phyloP scores from a whole-genome alignment of 352 stramenopile species.

The Phytophthora parvispora region DNA sequence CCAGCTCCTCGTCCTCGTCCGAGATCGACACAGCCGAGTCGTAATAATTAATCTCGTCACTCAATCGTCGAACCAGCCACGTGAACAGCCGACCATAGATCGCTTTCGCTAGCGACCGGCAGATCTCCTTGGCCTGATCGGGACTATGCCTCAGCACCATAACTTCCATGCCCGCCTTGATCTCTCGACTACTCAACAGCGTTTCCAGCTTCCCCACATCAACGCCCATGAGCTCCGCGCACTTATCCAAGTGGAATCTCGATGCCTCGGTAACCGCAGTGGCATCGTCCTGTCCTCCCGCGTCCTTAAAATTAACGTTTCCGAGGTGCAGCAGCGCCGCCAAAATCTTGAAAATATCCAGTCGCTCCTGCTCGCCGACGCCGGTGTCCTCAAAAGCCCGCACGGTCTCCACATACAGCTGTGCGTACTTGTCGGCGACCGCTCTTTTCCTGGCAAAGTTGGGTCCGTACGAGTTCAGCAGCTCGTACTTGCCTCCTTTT shows the following conservation, averaged over 20 bases:
- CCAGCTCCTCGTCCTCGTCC: slow-evolving; percentile 58
- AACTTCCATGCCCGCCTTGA: slow-evolving; percentile 94
- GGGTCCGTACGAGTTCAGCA: slow-evolving; percentile 90
- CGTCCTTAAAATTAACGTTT: slow-evolving; percentile 92
- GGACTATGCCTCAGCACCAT: slow-evolving; percentile 84
- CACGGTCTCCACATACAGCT: slow-evolving; percentile 72
- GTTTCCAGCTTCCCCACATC: slow-evolving; percentile 81
- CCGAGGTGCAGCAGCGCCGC: slow-evolving; percentile 96
- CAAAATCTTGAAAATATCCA: slow-evolving; percentile 77
- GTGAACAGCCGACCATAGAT: slow-evolving; percentile 98
- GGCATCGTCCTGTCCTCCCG: slow-evolving; percentile 49
- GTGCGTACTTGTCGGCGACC: slow-evolving; percentile 60
- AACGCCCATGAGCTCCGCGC: slow-evolving; percentile 92
- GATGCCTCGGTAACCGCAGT: slow-evolving; percentile 53
- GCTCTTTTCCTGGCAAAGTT: slow-evolving; percentile 36
- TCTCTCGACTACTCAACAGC: slow-evolving; percentile 90
- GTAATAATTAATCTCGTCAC: slow-evolving; percentile 84
- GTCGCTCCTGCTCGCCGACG: slow-evolving; percentile 54
- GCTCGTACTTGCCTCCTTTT: slow-evolving; percentile 80
- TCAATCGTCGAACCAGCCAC: slow-evolving; percentile 93
- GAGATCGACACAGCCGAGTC: slow-evolving; percentile 53
- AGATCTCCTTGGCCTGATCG: slow-evolving; percentile 89
- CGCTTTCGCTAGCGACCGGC: slow-evolving; percentile 96
- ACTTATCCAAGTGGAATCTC: slow-evolving; percentile 73
- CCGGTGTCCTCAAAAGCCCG: slow-evolving; percentile 85